phyloP scores from a whole-genome alignment of 176 grass and related monocot species.

The Musa itinerans region DNA sequence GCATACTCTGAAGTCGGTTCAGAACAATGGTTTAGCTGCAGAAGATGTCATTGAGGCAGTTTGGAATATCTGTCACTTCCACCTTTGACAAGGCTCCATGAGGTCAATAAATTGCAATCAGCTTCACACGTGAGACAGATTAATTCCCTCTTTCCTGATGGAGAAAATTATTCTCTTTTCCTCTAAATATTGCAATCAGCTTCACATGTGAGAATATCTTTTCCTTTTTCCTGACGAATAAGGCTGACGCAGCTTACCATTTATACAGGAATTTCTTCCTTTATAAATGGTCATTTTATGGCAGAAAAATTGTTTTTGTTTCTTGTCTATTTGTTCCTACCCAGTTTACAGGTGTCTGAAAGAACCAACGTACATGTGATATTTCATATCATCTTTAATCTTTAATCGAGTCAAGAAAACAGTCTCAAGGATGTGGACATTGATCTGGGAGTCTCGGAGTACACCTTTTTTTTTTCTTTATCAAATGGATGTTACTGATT shows the following conservation, averaged over 20 bases:
- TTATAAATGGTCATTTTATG: not conserved
- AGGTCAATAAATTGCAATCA: not conserved
- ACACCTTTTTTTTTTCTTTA: too few species aligned
- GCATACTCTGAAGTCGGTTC: constrained; percentile 53
- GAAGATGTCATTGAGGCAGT: constrained; percentile 86
- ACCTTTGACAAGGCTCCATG: constrained; percentile 76
- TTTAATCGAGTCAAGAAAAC: too few species aligned
- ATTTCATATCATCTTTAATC: too few species aligned
- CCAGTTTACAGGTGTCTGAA: too few species aligned
- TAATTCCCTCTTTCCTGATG: too few species aligned
- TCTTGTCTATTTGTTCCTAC: too few species aligned
- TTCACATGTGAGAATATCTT: not conserved
- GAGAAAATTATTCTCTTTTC: too few species aligned
- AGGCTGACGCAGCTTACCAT: not conserved
- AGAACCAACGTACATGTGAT: too few species aligned
- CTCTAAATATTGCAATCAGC: not conserved
- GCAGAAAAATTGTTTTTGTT: not conserved
- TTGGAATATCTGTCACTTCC: constrained; percentile 65
- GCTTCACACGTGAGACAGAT: too few species aligned
- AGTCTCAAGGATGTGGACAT: too few species aligned
- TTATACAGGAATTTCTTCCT: not conserved
- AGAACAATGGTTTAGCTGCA: constrained; percentile 43
- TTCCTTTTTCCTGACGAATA: not conserved
- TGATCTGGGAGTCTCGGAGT: too few species aligned
- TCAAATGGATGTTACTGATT: too few species aligned